These are phyloP conservation scores for Cercophora newfieldiana DNA, from an alignment of 495 filamentous ascomycete genomes.

Conservation along the genomic window DNA sequence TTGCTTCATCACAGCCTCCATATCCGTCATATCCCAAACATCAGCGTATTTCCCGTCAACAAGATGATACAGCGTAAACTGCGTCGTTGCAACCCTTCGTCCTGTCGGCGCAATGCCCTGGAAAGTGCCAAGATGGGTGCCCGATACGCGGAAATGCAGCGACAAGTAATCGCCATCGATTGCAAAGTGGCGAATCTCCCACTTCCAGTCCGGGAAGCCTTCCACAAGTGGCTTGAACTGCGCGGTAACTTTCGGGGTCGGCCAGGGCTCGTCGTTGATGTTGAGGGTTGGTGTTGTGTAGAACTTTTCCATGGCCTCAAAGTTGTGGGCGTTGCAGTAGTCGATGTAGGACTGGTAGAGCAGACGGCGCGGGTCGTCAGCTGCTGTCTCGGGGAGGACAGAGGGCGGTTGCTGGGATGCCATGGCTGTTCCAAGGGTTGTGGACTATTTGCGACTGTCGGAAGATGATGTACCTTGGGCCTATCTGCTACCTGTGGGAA, in stretches of 20 bases:
- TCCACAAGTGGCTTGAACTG: slow-evolving; percentile 5
- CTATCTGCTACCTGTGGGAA: background rate
- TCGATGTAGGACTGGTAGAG: slow-evolving; percentile 13
- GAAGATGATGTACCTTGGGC: slow-evolving; percentile 1
- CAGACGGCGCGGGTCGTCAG: slow-evolving; percentile 3
- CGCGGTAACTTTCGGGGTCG: background rate
- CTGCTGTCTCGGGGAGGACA: slow-evolving; percentile 7
- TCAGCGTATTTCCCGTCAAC: slow-evolving; percentile 7
- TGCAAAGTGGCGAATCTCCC: slow-evolving; percentile 7
- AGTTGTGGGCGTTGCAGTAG: slow-evolving; percentile 10
- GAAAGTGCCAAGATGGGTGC: slow-evolving; percentile 7
- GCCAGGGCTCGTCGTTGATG: slow-evolving; percentile 13
- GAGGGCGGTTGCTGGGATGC: slow-evolving; percentile 8
- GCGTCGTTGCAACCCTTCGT: background rate
- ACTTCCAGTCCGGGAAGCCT: slow-evolving; percentile 12
- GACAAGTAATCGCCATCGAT: slow-evolving; percentile 8
- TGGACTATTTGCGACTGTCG: background rate
- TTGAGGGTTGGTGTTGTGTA: slow-evolving; percentile 5
- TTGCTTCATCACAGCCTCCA: slow-evolving; percentile 10
- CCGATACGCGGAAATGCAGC: slow-evolving; percentile 8
- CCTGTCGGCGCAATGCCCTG: slow-evolving; percentile 12
- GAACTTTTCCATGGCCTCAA: slow-evolving; percentile 6
- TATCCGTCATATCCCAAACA: slow-evolving; percentile 10
- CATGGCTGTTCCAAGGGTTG: slow-evolving; percentile 9
- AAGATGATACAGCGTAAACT: slow-evolving; percentile 12